Percentiles rank a stretch among this genome's conserved stretches.
Conservation (phyloP, 345 rosid genomes). For the Odontarrhena argentea region DNA sequence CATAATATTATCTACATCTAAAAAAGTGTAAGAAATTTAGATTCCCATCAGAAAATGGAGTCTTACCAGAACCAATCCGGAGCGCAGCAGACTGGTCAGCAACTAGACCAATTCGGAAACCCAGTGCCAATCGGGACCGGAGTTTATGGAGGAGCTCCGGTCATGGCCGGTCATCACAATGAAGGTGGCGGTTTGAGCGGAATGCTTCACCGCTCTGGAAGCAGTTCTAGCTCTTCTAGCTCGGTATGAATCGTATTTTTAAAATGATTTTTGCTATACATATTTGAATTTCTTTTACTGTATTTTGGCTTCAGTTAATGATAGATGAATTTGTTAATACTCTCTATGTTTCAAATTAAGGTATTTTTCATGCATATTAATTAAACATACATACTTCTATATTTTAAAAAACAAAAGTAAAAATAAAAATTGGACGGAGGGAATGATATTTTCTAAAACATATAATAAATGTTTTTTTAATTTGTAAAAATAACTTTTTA, state of each 20-base stretch:
- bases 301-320: too few species aligned
- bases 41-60: slow-evolving; percentile 27
- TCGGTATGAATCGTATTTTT: neutral
- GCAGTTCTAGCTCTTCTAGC: slow-evolving; percentile 44
- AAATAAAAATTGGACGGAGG: too few species aligned
- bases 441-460: too few species aligned
- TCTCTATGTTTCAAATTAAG: too few species aligned
- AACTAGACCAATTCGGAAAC: slow-evolving; percentile 39
- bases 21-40: neutral
- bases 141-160: slow-evolving; percentile 23
- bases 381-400: too few species aligned
- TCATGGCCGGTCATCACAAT: slow-evolving; percentile 9
- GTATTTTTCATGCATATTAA: too few species aligned
- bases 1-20: neutral
- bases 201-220: slow-evolving; percentile 40
- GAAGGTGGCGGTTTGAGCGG: slow-evolving; percentile 38
- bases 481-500: too few species aligned
- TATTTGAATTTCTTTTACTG: too few species aligned
- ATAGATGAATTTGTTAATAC: too few species aligned
- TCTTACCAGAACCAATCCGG: slow-evolving; percentile 41
- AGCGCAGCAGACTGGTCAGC: slow-evolving; percentile 29
- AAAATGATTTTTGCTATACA: too few species aligned
- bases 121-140: slow-evolving; percentile 33
- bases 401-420: too few species aligned
- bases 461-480: too few species aligned